Evolutionary conservation across 2,329 filamentous ascomycete genomes (phyloP).

Genomic region (Aspergillus sp.): DNA sequence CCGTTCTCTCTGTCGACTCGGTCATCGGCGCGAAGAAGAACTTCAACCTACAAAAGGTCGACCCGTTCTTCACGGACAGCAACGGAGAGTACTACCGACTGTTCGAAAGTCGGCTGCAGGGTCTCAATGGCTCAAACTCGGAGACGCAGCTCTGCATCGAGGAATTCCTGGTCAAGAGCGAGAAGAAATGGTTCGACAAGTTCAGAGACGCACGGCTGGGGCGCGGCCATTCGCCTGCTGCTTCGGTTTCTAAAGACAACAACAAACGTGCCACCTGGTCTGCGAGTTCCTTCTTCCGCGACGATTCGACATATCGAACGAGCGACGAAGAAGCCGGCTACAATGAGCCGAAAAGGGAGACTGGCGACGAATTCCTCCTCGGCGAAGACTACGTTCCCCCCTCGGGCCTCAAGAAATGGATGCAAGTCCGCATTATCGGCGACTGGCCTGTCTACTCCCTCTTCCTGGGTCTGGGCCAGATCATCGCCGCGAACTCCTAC

Average conservation of each 20-base stretch:
- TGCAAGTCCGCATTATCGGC: constrained; percentile 47
- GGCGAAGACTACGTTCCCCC: constrained; percentile 50
- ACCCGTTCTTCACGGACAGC: constrained; percentile 59
- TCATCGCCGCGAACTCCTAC: constrained; percentile 59
- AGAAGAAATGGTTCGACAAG: constrained; percentile 58
- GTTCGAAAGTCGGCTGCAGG: constrained; percentile 51
- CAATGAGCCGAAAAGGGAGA: constrained; percentile 25
- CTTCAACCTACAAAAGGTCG: constrained; percentile 57
- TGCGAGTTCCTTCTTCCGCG: constrained; percentile 35
- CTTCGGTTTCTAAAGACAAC: constrained; percentile 20
- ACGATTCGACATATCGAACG: constrained; percentile 20
- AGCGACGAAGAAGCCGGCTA: constrained; percentile 20
- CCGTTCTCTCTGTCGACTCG: constrained; percentile 47
- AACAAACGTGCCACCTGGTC: constrained; percentile 27
- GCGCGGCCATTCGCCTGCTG: constrained; percentile 36
- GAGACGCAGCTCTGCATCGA: constrained; percentile 56
- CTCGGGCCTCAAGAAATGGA: constrained; percentile 47
- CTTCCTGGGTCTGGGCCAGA: constrained; percentile 54
- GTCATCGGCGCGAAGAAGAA: constrained; percentile 55
- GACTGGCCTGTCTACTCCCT: constrained; percentile 59
- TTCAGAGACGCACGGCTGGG: constrained; percentile 53
- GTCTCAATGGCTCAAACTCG: constrained; percentile 50
- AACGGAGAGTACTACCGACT: constrained; percentile 53
- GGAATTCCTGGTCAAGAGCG: constrained; percentile 54
- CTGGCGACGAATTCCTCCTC: constrained; percentile 49